Evolutionary conservation across 2,329 filamentous ascomycete species (phyloP), one percentile per base, ranked within the genome.

Genomic region (Phialocephala subalpina): DNA sequence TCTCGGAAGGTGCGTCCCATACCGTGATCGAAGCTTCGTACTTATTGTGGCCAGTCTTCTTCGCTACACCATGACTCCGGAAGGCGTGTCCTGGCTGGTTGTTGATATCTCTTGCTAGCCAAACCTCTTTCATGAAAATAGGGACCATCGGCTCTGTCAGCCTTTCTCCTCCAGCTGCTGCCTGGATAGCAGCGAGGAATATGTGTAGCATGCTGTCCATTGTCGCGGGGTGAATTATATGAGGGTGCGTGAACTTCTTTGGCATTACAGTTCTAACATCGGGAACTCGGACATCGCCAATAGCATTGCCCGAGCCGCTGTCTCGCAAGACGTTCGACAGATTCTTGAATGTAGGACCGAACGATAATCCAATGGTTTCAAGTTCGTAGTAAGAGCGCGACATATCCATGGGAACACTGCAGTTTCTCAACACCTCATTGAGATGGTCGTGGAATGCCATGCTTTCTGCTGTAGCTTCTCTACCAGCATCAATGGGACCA

Each of bases 221-320:
- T 3, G 78, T 78, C 12, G 73, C 70, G 9, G 78, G 78, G 35
- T 80, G 78, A 22, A 80, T 76, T 3, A 78, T 45, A 62, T 79
- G 77, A 0, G 73, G 62, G 38, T 77, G 73, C 45, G 76, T 67
- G 64, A 72, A 33, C 77, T 71, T 69, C 40, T 76, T 75, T 20
- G 78, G 77, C 78, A 79, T 80, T 6, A 70, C 63, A 35, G 68
- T 3, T 7, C 52, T 18, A 7, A 14, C 29, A 6, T 29, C 20
- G 6, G 47, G 8, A 7, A 11, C 47, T 52, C 18, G 3, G 9
- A 25, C 11, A 22, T 52, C 47, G 47, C 47, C 20, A 3, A 22
- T 6, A 35, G 59, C 18, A 12, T 35, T 59, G 16, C 36, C 45
- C 72, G 85, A 83, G 1, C 80, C 3, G 69, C 65, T 33, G 81